Conservation (phyloP, 1,139 yeast genomes). For the Pichia cactophila region DNA sequence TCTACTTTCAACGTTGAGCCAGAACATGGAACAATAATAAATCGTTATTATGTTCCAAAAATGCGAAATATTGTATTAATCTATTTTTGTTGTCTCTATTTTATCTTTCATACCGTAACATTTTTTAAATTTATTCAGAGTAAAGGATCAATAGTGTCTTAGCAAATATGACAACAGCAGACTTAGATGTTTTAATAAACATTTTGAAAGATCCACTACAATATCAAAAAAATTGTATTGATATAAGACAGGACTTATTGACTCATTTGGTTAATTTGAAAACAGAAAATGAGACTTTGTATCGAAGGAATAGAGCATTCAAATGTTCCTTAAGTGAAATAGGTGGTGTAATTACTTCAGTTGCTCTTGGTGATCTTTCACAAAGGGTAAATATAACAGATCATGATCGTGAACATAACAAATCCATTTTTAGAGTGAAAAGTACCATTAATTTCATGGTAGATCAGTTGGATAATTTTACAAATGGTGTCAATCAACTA, state of each 20-base stretch:
- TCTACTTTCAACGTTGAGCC: no score
- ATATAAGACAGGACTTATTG: slow-evolving; percentile 2
- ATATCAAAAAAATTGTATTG: neutral
- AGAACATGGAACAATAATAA: no score
- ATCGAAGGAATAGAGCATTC: slow-evolving; percentile 55
- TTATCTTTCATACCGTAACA: neutral
- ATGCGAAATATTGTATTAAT: neutral
- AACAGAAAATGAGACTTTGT: slow-evolving; percentile 17
- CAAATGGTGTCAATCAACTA: slow-evolving; percentile 74
- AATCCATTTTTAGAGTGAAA: slow-evolving; percentile 61
- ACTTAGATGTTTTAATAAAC: neutral
- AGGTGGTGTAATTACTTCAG: slow-evolving; percentile 75
- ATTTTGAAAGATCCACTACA: slow-evolving; percentile 5
- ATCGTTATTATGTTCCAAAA: no score
- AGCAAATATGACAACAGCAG: neutral
- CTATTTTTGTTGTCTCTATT: neutral
- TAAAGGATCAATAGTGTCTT: no score
- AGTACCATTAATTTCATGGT: slow-evolving; percentile 81
- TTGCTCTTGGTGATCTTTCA: slow-evolving; percentile 78
- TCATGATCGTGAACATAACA: slow-evolving; percentile 57
- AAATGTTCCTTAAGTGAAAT: slow-evolving; percentile 71
- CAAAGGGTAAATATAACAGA: slow-evolving; percentile 69
- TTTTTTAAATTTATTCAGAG: neutral
- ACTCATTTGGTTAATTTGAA: slow-evolving; percentile 7
- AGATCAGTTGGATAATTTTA: slow-evolving; percentile 78